phyloP scores from a whole-genome alignment of 176 grass and related monocot species.

The Poa pratensis region DNA sequence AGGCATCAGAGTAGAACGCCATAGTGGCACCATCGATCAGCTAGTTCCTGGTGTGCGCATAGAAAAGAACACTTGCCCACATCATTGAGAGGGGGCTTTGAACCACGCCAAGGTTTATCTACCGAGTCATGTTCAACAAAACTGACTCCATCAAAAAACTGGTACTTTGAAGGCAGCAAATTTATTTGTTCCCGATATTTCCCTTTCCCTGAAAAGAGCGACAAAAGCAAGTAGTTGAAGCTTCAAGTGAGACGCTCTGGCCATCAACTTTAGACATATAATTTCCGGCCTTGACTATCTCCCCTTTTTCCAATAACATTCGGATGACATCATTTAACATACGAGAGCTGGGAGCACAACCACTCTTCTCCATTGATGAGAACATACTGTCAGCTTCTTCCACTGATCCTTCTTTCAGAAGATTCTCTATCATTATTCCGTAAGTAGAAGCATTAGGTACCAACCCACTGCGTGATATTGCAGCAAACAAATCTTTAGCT shows the following conservation, averaged over 20 bases:
- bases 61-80: not conserved
- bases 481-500: slow-evolving; percentile 18
- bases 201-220: slow-evolving; percentile 7
- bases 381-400: slow-evolving; percentile 10
- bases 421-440: not conserved
- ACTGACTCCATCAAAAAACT: not conserved
- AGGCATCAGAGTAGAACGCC: not conserved
- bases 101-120: not conserved
- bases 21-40: not conserved
- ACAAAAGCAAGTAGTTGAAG: slow-evolving; percentile 13
- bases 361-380: slow-evolving; percentile 8
- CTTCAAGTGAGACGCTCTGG: slow-evolving; percentile 6
- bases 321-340: slow-evolving; percentile 9
- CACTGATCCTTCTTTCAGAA: slow-evolving; percentile 8
- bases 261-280: slow-evolving; percentile 22
- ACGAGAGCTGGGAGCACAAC: not conserved
- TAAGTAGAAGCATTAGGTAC: slow-evolving; percentile 10
- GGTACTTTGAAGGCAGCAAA: not conserved
- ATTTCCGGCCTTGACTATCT: not conserved
- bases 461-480: not conserved
- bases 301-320: not conserved
- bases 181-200: not conserved
- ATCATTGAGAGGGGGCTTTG: not conserved
- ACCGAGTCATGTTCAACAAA: not conserved
- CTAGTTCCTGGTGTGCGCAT: not conserved